Conservation (phyloP, 163 green algal species). For the Volvox carteri region DNA sequence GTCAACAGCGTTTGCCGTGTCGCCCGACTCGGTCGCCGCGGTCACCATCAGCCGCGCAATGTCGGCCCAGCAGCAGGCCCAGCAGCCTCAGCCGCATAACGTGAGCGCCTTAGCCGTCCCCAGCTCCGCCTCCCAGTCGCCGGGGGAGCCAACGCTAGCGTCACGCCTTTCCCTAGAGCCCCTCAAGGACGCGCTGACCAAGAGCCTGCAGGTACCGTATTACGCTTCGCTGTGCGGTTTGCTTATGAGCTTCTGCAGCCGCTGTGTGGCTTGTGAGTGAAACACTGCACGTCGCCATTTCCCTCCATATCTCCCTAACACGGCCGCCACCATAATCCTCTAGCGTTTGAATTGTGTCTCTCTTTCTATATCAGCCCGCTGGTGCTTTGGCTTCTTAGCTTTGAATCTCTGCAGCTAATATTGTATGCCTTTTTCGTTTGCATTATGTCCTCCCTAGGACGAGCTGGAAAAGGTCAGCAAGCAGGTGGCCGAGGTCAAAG, state of each 20-base stretch:
- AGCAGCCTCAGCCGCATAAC: not conserved
- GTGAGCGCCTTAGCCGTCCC: not conserved
- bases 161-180: conserved; percentile 10
- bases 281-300: too few relatives aligned
- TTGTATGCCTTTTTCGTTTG: too few relatives aligned
- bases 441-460: conserved; percentile 20
- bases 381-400: too few relatives aligned
- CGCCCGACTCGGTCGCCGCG: not conserved
- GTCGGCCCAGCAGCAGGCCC: not conserved
- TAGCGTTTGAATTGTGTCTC: too few relatives aligned
- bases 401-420: too few relatives aligned
- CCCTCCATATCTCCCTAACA: too few relatives aligned
- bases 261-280: too few relatives aligned
- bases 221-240: not conserved
- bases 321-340: too few relatives aligned
- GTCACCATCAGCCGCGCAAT: not conserved
- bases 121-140: not conserved
- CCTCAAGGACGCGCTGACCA: conserved; percentile 31
- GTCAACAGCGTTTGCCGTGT: not conserved
- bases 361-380: too few relatives aligned
- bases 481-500: conserved; percentile 33
- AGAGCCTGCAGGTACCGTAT: conserved; percentile 51
- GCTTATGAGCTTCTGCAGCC: too few relatives aligned
- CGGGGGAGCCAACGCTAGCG: not conserved
- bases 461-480: conserved; percentile 54